phyloP scores from a whole-genome alignment of 345 rosid species.

The Mallotus nudiflorus region DNA sequence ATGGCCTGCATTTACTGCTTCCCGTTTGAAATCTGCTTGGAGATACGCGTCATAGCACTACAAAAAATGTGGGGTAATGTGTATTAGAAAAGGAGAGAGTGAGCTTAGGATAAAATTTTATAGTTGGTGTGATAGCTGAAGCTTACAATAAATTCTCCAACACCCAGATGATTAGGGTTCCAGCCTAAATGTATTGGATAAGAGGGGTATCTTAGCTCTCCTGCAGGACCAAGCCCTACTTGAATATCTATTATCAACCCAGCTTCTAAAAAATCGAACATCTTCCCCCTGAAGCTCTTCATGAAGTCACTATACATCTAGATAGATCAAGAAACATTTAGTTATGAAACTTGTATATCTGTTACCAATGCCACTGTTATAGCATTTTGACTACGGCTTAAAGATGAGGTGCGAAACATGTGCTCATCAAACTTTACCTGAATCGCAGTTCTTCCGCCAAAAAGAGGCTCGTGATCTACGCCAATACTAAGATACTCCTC shows the following conservation, averaged over 20 bases:
- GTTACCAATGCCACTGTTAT: neutral
- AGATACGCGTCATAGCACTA: constrained; percentile 78
- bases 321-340: constrained; percentile 8
- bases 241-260: constrained; percentile 70
- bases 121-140: neutral
- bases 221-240: constrained; percentile 90
- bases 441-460: constrained; percentile 62
- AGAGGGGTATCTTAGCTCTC: constrained; percentile 87
- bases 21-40: constrained; percentile 61
- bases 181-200: constrained; percentile 75
- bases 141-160: constrained; percentile 80
- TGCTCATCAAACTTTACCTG: constrained; percentile 42
- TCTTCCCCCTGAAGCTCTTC: constrained; percentile 72
- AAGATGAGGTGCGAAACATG: neutral
- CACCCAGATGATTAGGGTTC: constrained; percentile 77
- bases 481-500: constrained; percentile 67
- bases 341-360: neutral
- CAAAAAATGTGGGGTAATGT: constrained; percentile 2
- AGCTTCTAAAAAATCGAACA: constrained; percentile 62
- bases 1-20: constrained; percentile 60
- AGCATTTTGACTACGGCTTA: neutral
- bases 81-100: constrained; percentile 1
- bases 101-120: neutral
- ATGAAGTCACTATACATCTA: constrained; percentile 78
- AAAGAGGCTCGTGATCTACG: constrained; percentile 61